Evolutionary conservation across 495 filamentous ascomycete species (phyloP).

Genomic region (Podospora pseudocomata): DNA sequence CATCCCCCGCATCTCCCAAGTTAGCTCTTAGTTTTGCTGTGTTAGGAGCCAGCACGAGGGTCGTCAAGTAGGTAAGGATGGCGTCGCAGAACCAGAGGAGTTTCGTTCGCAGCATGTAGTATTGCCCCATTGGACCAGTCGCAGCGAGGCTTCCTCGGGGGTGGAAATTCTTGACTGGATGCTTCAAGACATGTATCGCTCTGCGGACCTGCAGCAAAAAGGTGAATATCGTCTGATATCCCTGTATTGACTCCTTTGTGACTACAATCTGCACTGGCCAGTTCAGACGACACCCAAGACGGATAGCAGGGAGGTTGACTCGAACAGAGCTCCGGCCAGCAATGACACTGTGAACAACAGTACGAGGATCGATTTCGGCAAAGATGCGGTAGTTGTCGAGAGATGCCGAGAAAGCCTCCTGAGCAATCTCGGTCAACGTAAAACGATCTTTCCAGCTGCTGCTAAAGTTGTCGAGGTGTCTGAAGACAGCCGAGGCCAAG

Average conservation of each 20-base stretch:
- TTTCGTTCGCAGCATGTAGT: slow-evolving; percentile 64
- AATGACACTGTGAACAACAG: slow-evolving; percentile 29
- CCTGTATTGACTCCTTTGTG: slow-evolving; percentile 52
- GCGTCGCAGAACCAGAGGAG: slow-evolving; percentile 77
- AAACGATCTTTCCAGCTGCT: slow-evolving; percentile 77
- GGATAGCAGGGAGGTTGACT: slow-evolving; percentile 51
- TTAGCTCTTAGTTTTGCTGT: slow-evolving; percentile 48
- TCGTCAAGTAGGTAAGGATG: slow-evolving; percentile 70
- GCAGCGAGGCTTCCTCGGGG: slow-evolving; percentile 18
- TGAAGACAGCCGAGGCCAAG: slow-evolving; percentile 69
- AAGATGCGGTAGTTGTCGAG: slow-evolving; percentile 59
- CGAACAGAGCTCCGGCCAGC: slow-evolving; percentile 45
- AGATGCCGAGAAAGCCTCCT: slow-evolving; percentile 57
- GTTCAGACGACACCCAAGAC: slow-evolving; percentile 60
- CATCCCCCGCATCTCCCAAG: slow-evolving; percentile 61
- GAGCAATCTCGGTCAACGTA: slow-evolving; percentile 72
- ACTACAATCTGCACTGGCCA: slow-evolving; percentile 89
- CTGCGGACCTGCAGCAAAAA: slow-evolving; percentile 75
- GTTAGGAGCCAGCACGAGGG: slow-evolving; percentile 62
- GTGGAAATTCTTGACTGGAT: slow-evolving; percentile 43
- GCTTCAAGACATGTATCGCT: slow-evolving; percentile 64
- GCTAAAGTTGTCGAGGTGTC: slow-evolving; percentile 65
- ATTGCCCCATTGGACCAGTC: slow-evolving; percentile 39
- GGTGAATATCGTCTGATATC: slow-evolving; percentile 67
- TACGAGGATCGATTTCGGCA: slow-evolving; percentile 47